A percentile compares a stretch with the other conserved stretches of the same genome.
Evolutionary conservation across 345 rosid species (phyloP).

Genomic region (Luvunga scandens): DNA sequence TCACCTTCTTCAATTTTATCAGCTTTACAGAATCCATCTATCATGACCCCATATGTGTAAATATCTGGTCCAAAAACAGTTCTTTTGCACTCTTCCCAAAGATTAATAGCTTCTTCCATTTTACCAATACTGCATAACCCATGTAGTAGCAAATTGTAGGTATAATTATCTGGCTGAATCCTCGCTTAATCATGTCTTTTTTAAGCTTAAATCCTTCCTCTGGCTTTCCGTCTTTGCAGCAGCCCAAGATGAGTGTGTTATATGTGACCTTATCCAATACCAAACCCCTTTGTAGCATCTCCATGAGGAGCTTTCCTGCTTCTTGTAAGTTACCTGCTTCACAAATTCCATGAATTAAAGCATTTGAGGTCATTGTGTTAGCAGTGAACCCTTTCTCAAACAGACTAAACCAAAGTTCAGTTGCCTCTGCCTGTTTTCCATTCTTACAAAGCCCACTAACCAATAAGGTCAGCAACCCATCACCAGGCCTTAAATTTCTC

Average conservation of each 20-base stretch:
- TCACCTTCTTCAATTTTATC: conserved; percentile 59
- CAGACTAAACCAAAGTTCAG: conserved; percentile 55
- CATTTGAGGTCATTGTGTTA: conserved; percentile 60
- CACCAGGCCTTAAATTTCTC: conserved; percentile 68
- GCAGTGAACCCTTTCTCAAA: conserved; percentile 46
- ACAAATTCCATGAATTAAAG: conserved; percentile 72
- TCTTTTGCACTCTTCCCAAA: conserved; percentile 57
- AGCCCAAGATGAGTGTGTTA: conserved; percentile 57
- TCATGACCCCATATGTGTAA: conserved; percentile 64
- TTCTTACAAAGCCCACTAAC: conserved; percentile 55
- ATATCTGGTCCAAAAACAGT: conserved; percentile 49
- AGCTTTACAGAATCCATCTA: conserved; percentile 73
- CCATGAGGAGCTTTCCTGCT: conserved; percentile 49
- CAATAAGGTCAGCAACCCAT: conserved; percentile 57
- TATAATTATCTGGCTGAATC: conserved; percentile 58
- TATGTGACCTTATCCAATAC: conserved; percentile 54
- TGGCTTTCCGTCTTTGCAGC: conserved; percentile 48
- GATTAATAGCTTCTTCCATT: conserved; percentile 56
- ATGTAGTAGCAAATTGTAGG: conserved; percentile 55
- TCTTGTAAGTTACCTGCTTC: conserved; percentile 55
- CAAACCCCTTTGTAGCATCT: conserved; percentile 49
- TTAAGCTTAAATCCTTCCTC: conserved; percentile 53
- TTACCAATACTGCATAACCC: conserved; percentile 51
- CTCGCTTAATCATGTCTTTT: conserved; percentile 62
- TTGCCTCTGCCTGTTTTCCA: conserved; percentile 53